These are phyloP conservation scores for Exophiala phaeomuriformis DNA, from an alignment of 2,329 filamentous ascomycete species.

Conservation along the genomic window DNA sequence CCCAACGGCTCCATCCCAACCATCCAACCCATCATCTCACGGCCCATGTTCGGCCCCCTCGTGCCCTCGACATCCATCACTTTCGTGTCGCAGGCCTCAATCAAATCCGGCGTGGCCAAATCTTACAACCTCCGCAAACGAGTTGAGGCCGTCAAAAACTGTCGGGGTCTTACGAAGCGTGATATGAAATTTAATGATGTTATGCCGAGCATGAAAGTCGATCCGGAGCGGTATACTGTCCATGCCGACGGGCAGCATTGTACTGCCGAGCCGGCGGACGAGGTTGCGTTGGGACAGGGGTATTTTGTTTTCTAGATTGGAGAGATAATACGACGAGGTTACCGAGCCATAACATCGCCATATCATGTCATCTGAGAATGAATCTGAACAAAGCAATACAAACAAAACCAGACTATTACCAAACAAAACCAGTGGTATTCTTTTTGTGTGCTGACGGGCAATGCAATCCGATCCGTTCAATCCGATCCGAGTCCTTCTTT, in stretches of 20 bases:
- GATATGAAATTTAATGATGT: conserved; percentile 87
- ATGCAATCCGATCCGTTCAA: too few species aligned
- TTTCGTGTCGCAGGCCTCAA: conserved; percentile 70
- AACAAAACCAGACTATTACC: too few species aligned
- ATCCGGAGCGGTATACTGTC: conserved; percentile 82
- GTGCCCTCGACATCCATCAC: conserved; percentile 67
- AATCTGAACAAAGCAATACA: too few species aligned
- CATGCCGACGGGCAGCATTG: conserved; percentile 74
- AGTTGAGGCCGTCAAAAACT: conserved; percentile 70
- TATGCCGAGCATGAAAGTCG: conserved; percentile 82
- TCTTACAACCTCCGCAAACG: conserved; percentile 70
- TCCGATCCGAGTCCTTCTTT: too few species aligned
- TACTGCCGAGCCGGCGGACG: conserved; percentile 62
- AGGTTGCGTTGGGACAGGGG: conserved; percentile 66
- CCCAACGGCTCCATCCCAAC: conserved; percentile 80
- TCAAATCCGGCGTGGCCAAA: conserved; percentile 59
- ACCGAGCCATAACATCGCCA: too few species aligned
- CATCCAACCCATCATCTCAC: conserved; percentile 72
- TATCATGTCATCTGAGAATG: too few species aligned
- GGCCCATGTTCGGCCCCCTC: conserved; percentile 75
- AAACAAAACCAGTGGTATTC: too few species aligned
- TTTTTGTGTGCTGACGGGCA: too few species aligned
- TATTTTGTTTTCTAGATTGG: conserved; percentile 63
- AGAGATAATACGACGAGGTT: neutral
- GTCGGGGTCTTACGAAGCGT: conserved; percentile 66